phyloP scores from a whole-genome alignment of 2,329 filamentous ascomycete genomes.

The Fusarium hainanense region DNA sequence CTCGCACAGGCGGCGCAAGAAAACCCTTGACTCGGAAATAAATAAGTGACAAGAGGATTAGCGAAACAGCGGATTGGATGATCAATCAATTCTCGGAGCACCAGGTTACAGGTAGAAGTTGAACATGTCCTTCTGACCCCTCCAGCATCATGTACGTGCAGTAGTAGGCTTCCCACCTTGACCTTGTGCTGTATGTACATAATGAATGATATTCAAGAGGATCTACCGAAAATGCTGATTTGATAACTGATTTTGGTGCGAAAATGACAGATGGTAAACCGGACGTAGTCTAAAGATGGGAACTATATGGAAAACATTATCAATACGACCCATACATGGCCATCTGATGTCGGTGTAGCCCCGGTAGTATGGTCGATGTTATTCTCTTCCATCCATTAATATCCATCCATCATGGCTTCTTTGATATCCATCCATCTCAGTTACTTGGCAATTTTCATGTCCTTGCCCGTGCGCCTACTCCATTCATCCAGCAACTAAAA shows the following conservation, averaged over 20 bases:
- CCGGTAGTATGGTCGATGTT: slow-evolving; percentile 12
- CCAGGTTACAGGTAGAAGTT: neutral
- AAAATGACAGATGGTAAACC: slow-evolving; percentile 23
- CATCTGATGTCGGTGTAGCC: slow-evolving; percentile 16
- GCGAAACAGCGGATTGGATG: slow-evolving; percentile 29
- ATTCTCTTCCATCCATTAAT: neutral
- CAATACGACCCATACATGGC: slow-evolving; percentile 17
- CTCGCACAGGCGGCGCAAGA: slow-evolving; percentile 12
- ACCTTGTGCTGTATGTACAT: neutral
- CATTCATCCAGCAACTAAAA: slow-evolving; percentile 23
- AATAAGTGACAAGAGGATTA: slow-evolving; percentile 11
- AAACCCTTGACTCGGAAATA: slow-evolving; percentile 30
- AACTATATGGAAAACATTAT: slow-evolving; percentile 29
- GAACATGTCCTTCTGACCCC: slow-evolving; percentile 35
- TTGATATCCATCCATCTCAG: neutral
- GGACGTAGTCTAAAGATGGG: slow-evolving; percentile 11
- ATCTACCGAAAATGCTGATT: slow-evolving; percentile 2
- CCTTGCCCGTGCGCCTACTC: slow-evolving; percentile 12
- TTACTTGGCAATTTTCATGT: neutral
- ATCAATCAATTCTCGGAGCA: slow-evolving; percentile 11
- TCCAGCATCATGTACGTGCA: slow-evolving; percentile 12
- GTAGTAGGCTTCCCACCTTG: neutral
- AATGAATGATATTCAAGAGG: neutral
- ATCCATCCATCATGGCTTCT: neutral
- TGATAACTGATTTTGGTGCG: slow-evolving; percentile 6